Base-by-base conservation (phyloP, 116 monocot genomes). In the Thalassia testudinum region DNA sequence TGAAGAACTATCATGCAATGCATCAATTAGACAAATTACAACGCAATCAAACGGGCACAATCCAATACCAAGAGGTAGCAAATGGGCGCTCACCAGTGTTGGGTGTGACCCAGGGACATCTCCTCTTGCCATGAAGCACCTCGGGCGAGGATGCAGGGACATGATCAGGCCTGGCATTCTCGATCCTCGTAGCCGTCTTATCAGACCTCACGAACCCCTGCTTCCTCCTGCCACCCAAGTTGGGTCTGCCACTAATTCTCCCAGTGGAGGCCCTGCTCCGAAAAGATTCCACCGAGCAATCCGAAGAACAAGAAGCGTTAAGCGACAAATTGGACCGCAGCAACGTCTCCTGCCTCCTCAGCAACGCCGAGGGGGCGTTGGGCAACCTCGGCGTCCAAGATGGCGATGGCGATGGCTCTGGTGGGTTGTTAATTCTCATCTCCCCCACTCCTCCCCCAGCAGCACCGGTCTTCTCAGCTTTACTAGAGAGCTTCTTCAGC, bases 281-380 rank as follows among this genome's bases (percentile, higher is more conserved):
- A 57, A 87, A 88, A 4, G 87, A 88, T 17, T 95, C 93, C 5
- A 74, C 71, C 12, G 93, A 88, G 27, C 78, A 84, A 62, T 95
- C 88, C 27, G 93, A 95, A n/a, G 88, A 87, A 66, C 78, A 95
- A 56, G 93, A 95, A 21, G 72, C 88, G 52, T 76, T 83, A 20
- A 88, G 54, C 30, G 93, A 93, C 16, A 88, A 54, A 42, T 76
- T 82, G 23, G 87, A 83, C 24, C 62, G 70, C 21, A 83, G 29
- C 16, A 79, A 57, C 59, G 69, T 53, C 56, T 87, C 81, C 52
- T 82, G 78, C 68, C 82, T 67, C 30, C 76, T 58, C 26, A 70
- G n/a, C 16, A 63, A 58, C 45, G 72, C 68, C 34, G 60, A 60
- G 12, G 54, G 16, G 23, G 71, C 37, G n/a, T 67, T 50, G 4